Percentiles rank a stretch among this genome's conserved stretches.
Conservation (phyloP, 108 stramenopile species). For the Nitzschia inconspicua region DNA sequence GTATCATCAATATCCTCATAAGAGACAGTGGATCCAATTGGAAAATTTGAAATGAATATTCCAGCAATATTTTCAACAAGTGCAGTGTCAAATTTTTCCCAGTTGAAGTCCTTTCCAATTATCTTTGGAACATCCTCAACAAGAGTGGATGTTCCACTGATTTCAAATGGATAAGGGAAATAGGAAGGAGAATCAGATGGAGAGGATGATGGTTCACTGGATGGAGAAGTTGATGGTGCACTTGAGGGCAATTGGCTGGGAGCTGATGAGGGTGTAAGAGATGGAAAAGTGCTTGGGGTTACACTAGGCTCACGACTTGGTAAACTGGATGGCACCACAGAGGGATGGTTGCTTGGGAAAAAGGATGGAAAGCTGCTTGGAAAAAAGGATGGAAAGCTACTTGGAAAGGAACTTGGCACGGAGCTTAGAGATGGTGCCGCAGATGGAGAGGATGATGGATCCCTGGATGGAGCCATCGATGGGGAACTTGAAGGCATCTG, state of each 20-base stretch:
- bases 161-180: slow-evolving; percentile 7
- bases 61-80: neutral
- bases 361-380: neutral
- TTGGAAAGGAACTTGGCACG: too few species aligned
- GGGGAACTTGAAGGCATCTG: neutral
- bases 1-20: neutral
- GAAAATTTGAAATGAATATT: too few species aligned
- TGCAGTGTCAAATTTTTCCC: neutral
- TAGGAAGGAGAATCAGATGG: slow-evolving; percentile 6
- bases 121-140: slow-evolving; percentile 8
- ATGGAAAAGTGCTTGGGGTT: neutral
- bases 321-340: neutral
- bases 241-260: neutral
- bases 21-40: neutral
- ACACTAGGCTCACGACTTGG: neutral
- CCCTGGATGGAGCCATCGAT: neutral
- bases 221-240: neutral
- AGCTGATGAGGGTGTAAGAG: too few species aligned
- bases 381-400: neutral
- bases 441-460: neutral
- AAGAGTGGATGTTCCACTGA: neutral
- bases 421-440: neutral
- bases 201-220: neutral
- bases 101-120: slow-evolving; percentile 7
- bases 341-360: neutral